Evolutionary conservation across 768 basidiomycete species (phyloP), one percentile per base, ranked within the genome.

Genomic region (Cystofilobasidium ferigula): DNA sequence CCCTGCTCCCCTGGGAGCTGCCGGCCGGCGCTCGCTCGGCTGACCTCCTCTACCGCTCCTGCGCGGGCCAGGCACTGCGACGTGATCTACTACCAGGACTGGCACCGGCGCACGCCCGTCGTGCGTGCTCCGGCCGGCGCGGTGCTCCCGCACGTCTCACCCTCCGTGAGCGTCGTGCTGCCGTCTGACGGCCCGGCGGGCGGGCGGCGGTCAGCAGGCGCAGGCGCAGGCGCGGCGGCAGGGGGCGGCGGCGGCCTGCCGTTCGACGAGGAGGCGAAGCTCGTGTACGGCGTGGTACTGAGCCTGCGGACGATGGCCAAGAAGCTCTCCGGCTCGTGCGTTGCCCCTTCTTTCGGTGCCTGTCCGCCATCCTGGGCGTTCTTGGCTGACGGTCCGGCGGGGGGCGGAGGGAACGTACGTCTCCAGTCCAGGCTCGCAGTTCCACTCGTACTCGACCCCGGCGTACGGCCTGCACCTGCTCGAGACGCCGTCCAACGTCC

Each of bases 231-330:
- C 24, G 30, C 14, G 45, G 40, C 42, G 34, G 64, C 76, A 80
- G 76, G 82, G 84, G 48, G 75, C 71, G 45, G 75, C 4, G 68
- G 51, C 69, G 84, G 82, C 22, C 78, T 99, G 24, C 80, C 94
- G 8, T 98, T 99, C 71, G 95, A 99, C 73, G 95, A 99, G 75
- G 94, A 99, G 76, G 86, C 86, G 0, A 99, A 99, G 74, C 82
- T 99, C 68, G 93, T 99, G 0, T 99, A 98, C 74, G 95, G 95
- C 63, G 89, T 99, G 62, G 81, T 98, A 18, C 79, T 97, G 48
- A 92, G 89, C 9, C 74, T 99, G 71, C 79, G 90, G 62, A 92
- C 90, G 76, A 94, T 98, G 92, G 80, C 94, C 73, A 94, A 85
- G 80, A 98, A 95, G 76, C 77, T 99, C 13, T 88, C 93, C 16